Conservation (phyloP, 768 basidiomycete species). For the Leccinum obscurum region DNA sequence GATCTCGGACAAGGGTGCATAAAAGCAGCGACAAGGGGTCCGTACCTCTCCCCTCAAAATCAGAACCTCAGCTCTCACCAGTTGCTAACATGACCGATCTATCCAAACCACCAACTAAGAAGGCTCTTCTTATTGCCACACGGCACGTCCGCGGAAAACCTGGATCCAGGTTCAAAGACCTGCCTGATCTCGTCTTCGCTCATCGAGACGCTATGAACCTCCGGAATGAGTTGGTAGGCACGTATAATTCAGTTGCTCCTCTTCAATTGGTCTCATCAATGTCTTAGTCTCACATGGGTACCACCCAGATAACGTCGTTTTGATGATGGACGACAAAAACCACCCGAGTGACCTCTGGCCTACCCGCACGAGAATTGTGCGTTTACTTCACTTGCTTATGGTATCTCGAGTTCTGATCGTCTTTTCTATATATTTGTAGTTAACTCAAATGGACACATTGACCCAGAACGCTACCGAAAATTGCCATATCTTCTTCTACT, state of each 20-base stretch:
- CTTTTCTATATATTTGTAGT: conserved; percentile 16
- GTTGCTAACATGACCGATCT: not conserved
- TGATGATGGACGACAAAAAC: not conserved
- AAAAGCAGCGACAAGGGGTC: not conserved
- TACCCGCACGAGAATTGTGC: not conserved
- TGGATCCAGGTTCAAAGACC: not conserved
- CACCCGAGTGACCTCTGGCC: not conserved
- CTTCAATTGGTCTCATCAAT: not conserved
- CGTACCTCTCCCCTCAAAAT: not conserved
- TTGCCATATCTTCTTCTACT: conserved; percentile 57
- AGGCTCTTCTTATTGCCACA: not conserved
- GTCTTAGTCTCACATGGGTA: not conserved
- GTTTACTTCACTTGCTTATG: not conserved
- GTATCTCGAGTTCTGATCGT: not conserved
- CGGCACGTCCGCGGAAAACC: not conserved
- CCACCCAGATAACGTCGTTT: not conserved
- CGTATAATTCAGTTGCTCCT: not conserved
- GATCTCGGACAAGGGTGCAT: not conserved
- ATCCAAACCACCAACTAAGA: not conserved
- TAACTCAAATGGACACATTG: conserved; percentile 41
- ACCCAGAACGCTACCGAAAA: conserved; percentile 42
- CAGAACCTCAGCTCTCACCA: not conserved
- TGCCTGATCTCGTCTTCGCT: not conserved
- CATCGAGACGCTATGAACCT: not conserved
- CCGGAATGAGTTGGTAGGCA: not conserved